Evolutionary conservation across 2,329 filamentous ascomycete species (phyloP).

Genomic region (Fusarium sp.): DNA sequence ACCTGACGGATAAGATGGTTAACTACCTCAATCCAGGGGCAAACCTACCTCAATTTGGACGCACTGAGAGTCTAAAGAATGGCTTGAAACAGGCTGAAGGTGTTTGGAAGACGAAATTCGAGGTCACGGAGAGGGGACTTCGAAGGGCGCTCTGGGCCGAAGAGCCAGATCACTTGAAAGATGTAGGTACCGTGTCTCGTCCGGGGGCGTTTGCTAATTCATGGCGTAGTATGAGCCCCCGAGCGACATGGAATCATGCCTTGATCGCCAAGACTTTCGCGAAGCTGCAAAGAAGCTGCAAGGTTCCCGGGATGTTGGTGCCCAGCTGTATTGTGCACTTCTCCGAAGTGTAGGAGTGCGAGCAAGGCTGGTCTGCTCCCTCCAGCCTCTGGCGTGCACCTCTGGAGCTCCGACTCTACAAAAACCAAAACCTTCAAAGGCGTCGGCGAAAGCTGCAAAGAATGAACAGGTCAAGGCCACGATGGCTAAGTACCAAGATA

Average conservation of each 20-base stretch:
- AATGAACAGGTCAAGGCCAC: constrained; percentile 54
- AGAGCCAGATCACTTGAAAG: constrained; percentile 68
- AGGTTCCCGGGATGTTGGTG: constrained; percentile 90
- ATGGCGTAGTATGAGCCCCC: constrained; percentile 65
- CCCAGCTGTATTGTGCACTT: constrained; percentile 90
- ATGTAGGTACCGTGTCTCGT: constrained; percentile 56
- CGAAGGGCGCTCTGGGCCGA: constrained; percentile 82
- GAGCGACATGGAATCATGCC: constrained; percentile 73
- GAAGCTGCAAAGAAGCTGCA: constrained; percentile 75
- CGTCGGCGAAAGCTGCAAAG: constrained; percentile 46
- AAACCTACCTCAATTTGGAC: constrained; percentile 78
- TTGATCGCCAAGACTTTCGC: constrained; percentile 80
- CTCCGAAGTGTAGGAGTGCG: constrained; percentile 86
- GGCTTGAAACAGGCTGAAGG: constrained; percentile 78
- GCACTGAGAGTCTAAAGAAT: constrained; percentile 80
- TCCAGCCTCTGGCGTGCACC: constrained; percentile 83
- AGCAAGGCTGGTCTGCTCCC: constrained; percentile 86
- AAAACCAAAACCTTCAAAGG: constrained; percentile 51
- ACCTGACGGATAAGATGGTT: constrained; percentile 75
- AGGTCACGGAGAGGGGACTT: constrained; percentile 77
- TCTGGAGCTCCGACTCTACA: constrained; percentile 63
- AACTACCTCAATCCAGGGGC: constrained; percentile 76
- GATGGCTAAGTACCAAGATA: constrained; percentile 55
- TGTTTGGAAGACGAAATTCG: constrained; percentile 77
- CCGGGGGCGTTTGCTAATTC: constrained; percentile 34